phyloP scores from a whole-genome alignment of 306 rosid species.

The Prunus dulcis region DNA sequence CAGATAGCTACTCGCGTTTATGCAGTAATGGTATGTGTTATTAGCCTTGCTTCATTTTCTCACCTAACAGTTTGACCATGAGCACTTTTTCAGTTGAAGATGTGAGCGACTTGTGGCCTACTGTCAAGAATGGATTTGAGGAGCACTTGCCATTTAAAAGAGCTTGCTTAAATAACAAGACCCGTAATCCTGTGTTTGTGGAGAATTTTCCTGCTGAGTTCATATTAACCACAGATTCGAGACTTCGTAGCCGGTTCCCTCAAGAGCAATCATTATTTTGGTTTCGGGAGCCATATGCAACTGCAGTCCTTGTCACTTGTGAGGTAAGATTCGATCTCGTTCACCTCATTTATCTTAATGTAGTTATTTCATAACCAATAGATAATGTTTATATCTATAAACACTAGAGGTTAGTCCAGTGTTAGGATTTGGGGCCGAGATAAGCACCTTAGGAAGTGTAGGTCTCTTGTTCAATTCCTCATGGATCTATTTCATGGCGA shows the following conservation, averaged over 20 bases:
- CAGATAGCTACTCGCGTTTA: neutral
- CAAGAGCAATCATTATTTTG: constrained; percentile 87
- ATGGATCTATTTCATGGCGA: neutral
- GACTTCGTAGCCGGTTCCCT: constrained; percentile 94
- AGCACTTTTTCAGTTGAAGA: constrained; percentile 79
- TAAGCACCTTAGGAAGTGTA: neutral
- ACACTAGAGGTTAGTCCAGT: neutral
- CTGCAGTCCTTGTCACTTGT: constrained; percentile 86
- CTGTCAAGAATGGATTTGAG: constrained; percentile 76
- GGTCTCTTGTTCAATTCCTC: neutral
- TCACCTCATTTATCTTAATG: constrained; percentile 9
- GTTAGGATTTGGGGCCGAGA: neutral
- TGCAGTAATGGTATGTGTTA: constrained; percentile 4
- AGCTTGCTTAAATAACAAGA: constrained; percentile 88
- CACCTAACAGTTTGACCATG: constrained; percentile 10
- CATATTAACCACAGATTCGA: constrained; percentile 90
- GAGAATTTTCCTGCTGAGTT: constrained; percentile 73
- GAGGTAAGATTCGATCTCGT: constrained; percentile 54
- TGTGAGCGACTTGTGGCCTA: constrained; percentile 98
- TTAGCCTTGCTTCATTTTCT: constrained; percentile 12
- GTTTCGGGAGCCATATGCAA: constrained; percentile 96
- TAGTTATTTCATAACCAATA: neutral
- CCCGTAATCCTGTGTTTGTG: constrained; percentile 67
- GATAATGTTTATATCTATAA: neutral
- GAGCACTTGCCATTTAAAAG: constrained; percentile 72